phyloP scores from a whole-genome alignment of 495 filamentous ascomycete species.

The Tuber aestivum region DNA sequence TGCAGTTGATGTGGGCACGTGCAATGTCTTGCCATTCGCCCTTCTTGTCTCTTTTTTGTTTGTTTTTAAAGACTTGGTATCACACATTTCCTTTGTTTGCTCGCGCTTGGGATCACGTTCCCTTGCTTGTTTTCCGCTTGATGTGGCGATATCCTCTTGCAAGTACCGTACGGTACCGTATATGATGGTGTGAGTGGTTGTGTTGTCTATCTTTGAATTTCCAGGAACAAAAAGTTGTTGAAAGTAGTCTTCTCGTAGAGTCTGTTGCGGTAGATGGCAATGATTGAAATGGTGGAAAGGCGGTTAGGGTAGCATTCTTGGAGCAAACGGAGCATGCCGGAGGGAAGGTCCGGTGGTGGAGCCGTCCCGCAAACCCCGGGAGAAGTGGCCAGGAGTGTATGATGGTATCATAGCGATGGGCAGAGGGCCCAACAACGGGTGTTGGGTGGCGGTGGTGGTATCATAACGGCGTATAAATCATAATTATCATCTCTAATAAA shows the following conservation, averaged over 20 bases:
- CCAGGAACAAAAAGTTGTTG: background rate
- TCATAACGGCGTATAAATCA: too few relatives aligned
- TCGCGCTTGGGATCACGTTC: too few relatives aligned
- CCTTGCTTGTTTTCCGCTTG: background rate
- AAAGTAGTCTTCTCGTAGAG: background rate
- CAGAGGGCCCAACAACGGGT: too few relatives aligned
- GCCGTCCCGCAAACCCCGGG: too few relatives aligned
- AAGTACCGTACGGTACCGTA: background rate
- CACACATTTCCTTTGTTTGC: background rate
- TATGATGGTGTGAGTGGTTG: background rate
- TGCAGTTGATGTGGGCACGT: background rate
- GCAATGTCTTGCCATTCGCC: background rate
- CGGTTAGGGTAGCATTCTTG: background rate
- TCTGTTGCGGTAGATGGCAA: background rate
- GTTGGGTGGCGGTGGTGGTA: too few relatives aligned
- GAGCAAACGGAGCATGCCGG: too few relatives aligned
- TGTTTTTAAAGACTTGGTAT: background rate
- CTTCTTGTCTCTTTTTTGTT: background rate
- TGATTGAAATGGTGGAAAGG: background rate
- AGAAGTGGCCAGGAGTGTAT: too few relatives aligned
- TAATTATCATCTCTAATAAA: too few relatives aligned
- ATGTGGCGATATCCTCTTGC: background rate
- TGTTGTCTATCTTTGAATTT: background rate
- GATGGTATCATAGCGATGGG: too few relatives aligned
- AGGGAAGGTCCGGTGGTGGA: too few relatives aligned